Conservation (phyloP, 176 grass and related monocot genomes). For the Thinopyrum elongatum region DNA sequence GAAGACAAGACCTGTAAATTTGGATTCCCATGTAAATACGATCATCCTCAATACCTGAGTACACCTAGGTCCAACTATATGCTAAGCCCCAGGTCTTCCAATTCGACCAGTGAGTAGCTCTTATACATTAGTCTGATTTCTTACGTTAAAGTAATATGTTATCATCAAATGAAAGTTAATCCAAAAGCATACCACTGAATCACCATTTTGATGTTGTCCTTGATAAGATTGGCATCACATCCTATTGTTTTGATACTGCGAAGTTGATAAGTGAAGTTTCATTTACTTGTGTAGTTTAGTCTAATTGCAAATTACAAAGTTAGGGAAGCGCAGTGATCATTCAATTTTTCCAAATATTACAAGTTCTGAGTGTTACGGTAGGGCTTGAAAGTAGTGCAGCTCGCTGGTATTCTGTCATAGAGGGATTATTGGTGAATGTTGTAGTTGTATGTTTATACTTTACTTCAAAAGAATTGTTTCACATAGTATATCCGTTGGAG, state of each 20-base stretch:
- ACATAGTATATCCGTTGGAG: too few relatives aligned
- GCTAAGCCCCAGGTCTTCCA: slow-evolving; percentile 62
- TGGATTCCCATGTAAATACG: slow-evolving; percentile 61
- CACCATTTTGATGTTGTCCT: slow-evolving; percentile 11
- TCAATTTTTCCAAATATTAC: not conserved
- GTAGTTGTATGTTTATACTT: too few relatives aligned
- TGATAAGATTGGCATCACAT: not conserved
- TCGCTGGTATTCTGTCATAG: slow-evolving; percentile 5
- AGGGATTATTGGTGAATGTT: not conserved
- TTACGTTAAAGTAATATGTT: not conserved
- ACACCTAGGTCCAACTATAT: slow-evolving; percentile 40
- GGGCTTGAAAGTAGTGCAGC: not conserved
- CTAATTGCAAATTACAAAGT: not conserved
- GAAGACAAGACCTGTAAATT: slow-evolving; percentile 69
- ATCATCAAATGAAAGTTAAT: slow-evolving; percentile 1
- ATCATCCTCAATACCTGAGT: slow-evolving; percentile 57
- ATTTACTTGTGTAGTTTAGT: not conserved
- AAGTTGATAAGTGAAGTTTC: slow-evolving; percentile 9
- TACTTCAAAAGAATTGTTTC: too few relatives aligned
- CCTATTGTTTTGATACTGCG: slow-evolving; percentile 5
- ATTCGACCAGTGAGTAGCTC: slow-evolving; percentile 61
- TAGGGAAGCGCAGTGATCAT: not conserved
- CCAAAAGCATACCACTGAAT: not conserved
- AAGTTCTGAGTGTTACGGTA: not conserved
- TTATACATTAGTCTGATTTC: not conserved